phyloP scores from a whole-genome alignment of 2,329 filamentous ascomycete species.

The Clonostachys rhizophaga region DNA sequence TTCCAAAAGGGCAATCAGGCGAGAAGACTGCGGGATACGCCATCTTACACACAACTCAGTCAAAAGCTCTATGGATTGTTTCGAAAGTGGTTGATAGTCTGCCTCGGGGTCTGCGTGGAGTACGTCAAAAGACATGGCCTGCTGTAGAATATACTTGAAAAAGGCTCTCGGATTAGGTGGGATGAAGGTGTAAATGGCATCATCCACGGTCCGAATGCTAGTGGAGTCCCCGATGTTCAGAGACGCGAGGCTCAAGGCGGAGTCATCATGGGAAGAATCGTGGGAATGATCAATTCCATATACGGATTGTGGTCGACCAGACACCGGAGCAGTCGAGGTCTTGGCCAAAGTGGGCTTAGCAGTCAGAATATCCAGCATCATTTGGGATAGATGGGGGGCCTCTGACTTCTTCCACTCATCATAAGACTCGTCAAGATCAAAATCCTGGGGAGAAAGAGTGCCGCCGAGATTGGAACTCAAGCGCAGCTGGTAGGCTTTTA shows the following conservation, averaged over 20 bases:
- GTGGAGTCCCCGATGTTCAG: conserved; percentile 56
- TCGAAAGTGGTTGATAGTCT: conserved; percentile 58
- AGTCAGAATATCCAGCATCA: conserved; percentile 88
- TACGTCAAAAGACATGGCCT: conserved; percentile 65
- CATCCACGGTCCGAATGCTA: conserved; percentile 50
- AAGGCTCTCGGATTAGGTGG: conserved; percentile 77
- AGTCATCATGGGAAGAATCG: conserved; percentile 49
- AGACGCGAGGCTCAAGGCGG: conserved; percentile 61
- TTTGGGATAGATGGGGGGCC: conserved; percentile 78
- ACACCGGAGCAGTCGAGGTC: conserved; percentile 58
- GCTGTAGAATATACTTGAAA: conserved; percentile 77
- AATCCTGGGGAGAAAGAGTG: conserved; percentile 79
- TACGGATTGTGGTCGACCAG: conserved; percentile 38
- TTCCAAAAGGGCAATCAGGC: conserved; percentile 78
- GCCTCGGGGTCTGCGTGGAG: conserved; percentile 48
- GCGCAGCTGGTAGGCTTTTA: conserved; percentile 90
- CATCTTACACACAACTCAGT: conserved; percentile 83
- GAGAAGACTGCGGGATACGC: conserved; percentile 80
- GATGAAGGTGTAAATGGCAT: conserved; percentile 80
- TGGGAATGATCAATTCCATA: conserved; percentile 45
- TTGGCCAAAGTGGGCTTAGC: conserved; percentile 83
- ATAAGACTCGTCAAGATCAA: conserved; percentile 84
- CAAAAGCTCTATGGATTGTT: conserved; percentile 75
- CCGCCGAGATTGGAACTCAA: conserved; percentile 75
- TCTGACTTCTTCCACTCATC: conserved; percentile 91